Evolutionary conservation across 2,329 filamentous ascomycete species (phyloP), one percentile per base, ranked within the genome.

Genomic region (Clarireedia monteithiana): DNA sequence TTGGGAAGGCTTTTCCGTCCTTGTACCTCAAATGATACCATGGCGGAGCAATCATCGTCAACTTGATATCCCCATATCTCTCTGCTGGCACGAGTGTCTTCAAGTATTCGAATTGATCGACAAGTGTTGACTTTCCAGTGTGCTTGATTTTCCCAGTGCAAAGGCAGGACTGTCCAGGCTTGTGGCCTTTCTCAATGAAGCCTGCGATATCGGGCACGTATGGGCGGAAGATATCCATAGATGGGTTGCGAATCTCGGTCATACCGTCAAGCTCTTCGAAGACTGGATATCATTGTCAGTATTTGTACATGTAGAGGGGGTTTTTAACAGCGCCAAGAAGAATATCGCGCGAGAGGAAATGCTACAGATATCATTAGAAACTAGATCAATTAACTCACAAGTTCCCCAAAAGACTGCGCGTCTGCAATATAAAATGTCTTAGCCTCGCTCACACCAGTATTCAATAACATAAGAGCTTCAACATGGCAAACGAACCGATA

Each of bases 21-120:
- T 74, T 77, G 62, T 81, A 79, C 40, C 83, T 77, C 66, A 86
- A 75, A 69, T 89, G 85, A 68, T 87, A 88, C 79, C 84, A 87
- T 67, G 81, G 81, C 1, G 83, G 83, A 4, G 83, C 81, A 17
- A 83, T 80, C 64, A 88, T 73, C n/a, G 84, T 87, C 62, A 88
- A 78, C 73, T 88, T 86, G 69, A 84, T 80, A 60, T 85, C 81
- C 60, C 81, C 80, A 65, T 84, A 80, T 55, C 81, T 73, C 27
- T 83, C 79, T 26, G 81, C 74, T 0, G 84, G 78, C 0, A 88
- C 75, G 7, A 80, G 68, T 50, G 70, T 76, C 67, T 83, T 81
- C 53, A 87, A 73, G 55, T 78, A 79, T 58, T 82, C 77, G 61
- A 82, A 80, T 65, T 85, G 79, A 39, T 78, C 77, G 48, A 80